Percentiles rank a stretch among this genome's conserved stretches.
Conservation (phyloP, 2,329 filamentous ascomycete species). For the Nigrospora osmanthi region DNA sequence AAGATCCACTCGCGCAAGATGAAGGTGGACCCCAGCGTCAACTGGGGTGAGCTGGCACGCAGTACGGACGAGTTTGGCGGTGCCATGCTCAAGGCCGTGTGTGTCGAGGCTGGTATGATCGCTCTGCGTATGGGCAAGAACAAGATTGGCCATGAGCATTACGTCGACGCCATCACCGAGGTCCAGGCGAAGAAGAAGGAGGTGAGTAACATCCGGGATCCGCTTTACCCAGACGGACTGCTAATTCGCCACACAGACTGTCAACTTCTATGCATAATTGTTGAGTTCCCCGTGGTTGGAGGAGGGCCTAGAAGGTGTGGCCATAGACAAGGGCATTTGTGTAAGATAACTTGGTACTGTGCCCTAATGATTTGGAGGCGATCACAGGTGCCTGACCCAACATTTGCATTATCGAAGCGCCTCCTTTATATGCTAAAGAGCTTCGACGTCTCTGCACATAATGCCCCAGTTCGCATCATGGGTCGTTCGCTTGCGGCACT, state of each 20-base stretch:
- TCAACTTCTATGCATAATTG: constrained; percentile 38
- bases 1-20: constrained; percentile 98
- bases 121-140: constrained; percentile 87
- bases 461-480: too few species aligned
- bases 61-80: constrained; percentile 98
- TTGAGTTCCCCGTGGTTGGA: not conserved
- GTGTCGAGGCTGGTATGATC: constrained; percentile 99
- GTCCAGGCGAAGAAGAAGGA: constrained; percentile 97
- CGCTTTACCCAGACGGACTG: not conserved
- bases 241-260: constrained; percentile 34
- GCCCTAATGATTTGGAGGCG: too few species aligned
- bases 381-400: too few species aligned
- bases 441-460: too few species aligned
- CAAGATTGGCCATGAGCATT: constrained; percentile 97
- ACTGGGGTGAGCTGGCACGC: constrained; percentile 91
- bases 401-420: too few species aligned
- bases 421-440: too few species aligned
- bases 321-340: constrained; percentile 12
- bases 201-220: constrained; percentile 31
- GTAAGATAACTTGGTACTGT: constrained; percentile 12
- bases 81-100: constrained; percentile 96
- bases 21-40: constrained; percentile 87
- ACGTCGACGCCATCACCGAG: constrained; percentile 95
- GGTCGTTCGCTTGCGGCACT: too few species aligned
- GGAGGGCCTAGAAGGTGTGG: constrained; percentile 11